Evolutionary conservation across 2,329 filamentous ascomycete genomes (phyloP).

Genomic region (Calonectria crousiana): DNA sequence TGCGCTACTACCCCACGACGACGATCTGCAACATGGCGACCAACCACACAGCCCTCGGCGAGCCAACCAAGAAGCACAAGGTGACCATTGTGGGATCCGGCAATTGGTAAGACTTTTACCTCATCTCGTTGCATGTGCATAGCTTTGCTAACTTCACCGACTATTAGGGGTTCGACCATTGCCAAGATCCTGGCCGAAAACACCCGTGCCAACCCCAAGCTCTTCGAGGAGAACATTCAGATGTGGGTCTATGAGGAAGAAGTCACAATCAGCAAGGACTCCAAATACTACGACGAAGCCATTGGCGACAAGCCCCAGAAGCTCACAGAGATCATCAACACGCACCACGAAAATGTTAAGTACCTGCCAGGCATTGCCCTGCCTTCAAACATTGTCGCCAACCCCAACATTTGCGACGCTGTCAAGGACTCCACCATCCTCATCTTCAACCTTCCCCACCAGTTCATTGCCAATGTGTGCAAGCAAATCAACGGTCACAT

Average conservation of each 20-base stretch:
- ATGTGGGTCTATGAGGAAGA: slow-evolving; percentile 99
- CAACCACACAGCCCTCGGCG: slow-evolving; percentile 51
- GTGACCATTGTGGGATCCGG: slow-evolving; percentile 95
- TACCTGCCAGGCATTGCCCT: slow-evolving; percentile 92
- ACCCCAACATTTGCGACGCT: slow-evolving; percentile 82
- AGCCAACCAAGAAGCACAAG: slow-evolving; percentile 82
- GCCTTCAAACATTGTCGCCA: slow-evolving; percentile 85
- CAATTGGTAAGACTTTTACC: slow-evolving; percentile 78
- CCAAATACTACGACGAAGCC: slow-evolving; percentile 77
- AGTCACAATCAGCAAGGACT: slow-evolving; percentile 78
- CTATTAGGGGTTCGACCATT: slow-evolving; percentile 89
- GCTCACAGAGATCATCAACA: slow-evolving; percentile 92
- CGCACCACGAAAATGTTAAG: slow-evolving; percentile 94
- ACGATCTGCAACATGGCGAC: slow-evolving; percentile 49
- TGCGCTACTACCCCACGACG: slow-evolving; percentile 35
- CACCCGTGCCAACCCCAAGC: slow-evolving; percentile 77
- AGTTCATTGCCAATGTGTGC: slow-evolving; percentile 92
- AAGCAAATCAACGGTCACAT: slow-evolving; percentile 88
- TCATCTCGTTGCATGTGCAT: not conserved
- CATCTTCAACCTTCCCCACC: slow-evolving; percentile 96
- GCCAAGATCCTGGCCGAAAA: slow-evolving; percentile 98
- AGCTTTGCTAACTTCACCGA: not conserved
- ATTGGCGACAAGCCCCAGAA: slow-evolving; percentile 80
- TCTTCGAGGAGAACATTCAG: slow-evolving; percentile 91
- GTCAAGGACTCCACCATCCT: slow-evolving; percentile 89